phyloP scores from a whole-genome alignment of 495 filamentous ascomycete genomes.

The Entonaema liquescens region DNA sequence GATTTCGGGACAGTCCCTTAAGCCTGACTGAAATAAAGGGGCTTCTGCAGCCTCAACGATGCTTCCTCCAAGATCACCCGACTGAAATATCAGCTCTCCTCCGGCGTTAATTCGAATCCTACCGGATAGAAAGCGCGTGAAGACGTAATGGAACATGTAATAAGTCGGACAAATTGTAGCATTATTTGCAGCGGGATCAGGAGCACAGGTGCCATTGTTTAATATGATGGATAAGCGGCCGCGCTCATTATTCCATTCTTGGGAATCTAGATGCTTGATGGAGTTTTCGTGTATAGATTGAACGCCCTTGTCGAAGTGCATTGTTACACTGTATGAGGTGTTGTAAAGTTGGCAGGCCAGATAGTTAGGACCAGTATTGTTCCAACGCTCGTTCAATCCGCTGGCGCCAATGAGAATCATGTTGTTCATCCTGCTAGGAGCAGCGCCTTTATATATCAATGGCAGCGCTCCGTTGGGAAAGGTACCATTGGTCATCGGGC shows the following conservation, averaged over 20 bases:
- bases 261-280: not conserved
- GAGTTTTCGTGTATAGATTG: not conserved
- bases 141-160: slow-evolving; percentile 13
- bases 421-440: not conserved
- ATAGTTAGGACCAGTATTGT: not conserved
- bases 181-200: slow-evolving; percentile 17
- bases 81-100: not conserved
- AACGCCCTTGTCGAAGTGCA: not conserved
- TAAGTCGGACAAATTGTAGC: slow-evolving; percentile 27
- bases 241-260: not conserved
- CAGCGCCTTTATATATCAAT: not conserved
- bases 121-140: slow-evolving; percentile 2
- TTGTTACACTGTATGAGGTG: not conserved
- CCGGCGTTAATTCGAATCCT: not conserved
- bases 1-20: not conserved
- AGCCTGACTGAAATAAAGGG: not conserved
- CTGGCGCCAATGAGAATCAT: not conserved
- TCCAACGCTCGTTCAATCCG: not conserved
- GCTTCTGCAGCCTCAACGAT: not conserved
- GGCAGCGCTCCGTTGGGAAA: not conserved
- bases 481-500: not conserved
- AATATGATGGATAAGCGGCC: not conserved
- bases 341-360: not conserved
- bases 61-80: not conserved
- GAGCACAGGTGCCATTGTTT: slow-evolving; percentile 5